A percentile compares a stretch with the other conserved stretches of the same genome.
These are phyloP conservation scores for Saturnispora sanitii DNA, from an alignment of 805 yeast genomes.

Conservation along the genomic window DNA sequence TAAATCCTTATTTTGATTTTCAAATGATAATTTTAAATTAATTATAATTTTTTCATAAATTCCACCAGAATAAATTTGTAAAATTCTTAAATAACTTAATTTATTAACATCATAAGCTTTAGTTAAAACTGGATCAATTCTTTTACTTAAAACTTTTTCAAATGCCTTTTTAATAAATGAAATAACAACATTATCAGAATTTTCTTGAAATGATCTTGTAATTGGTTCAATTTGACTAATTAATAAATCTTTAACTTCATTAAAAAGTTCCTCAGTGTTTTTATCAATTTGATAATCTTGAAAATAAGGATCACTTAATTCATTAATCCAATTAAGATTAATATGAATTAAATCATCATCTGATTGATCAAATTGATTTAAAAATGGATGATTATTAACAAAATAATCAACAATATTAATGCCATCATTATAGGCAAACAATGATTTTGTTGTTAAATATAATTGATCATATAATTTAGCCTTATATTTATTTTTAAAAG, in stretches of 20 bases:
- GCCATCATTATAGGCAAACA: constrained; percentile 79
- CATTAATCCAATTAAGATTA: constrained; percentile 41
- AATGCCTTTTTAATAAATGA: constrained; percentile 67
- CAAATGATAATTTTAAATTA: constrained; percentile 53
- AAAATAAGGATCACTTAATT: constrained; percentile 49
- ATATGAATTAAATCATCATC: constrained; percentile 15
- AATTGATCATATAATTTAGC: constrained; percentile 59
- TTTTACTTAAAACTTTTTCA: constrained; percentile 56
- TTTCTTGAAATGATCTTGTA: constrained; percentile 50
- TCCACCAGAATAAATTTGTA: constrained; percentile 55
- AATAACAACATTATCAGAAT: constrained; percentile 54
- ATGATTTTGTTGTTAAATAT: constrained; percentile 65
- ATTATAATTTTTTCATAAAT: constrained; percentile 48
- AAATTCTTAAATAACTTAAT: constrained; percentile 64
- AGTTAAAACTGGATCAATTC: constrained; percentile 47
- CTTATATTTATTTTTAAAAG: constrained; percentile 66
- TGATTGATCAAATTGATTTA: constrained; percentile 37
- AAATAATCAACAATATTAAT: constrained; percentile 71
- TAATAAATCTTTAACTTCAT: constrained; percentile 48
- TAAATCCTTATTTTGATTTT: constrained; percentile 36
- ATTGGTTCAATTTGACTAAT: constrained; percentile 67
- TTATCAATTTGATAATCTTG: constrained; percentile 41
- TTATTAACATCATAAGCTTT: constrained; percentile 54
- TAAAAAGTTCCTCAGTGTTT: constrained; percentile 41
- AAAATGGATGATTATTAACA: constrained; percentile 68